These are phyloP conservation scores for Mycena haematopus DNA, from an alignment of 768 basidiomycete species.

Conservation along the genomic window DNA sequence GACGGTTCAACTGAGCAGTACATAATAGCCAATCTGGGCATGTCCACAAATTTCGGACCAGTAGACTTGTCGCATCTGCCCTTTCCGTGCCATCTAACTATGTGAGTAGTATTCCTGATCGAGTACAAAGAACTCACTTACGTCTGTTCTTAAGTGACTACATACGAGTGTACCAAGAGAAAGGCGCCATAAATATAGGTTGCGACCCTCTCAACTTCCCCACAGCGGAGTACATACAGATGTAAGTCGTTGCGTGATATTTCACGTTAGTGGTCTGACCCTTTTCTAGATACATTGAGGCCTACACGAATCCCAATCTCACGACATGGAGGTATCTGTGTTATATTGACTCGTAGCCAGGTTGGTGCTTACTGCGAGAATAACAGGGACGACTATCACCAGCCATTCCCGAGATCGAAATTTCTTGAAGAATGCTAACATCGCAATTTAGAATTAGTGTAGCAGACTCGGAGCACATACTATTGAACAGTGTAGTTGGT, in stretches of 20 bases:
- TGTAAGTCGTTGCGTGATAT: conserved; percentile 45
- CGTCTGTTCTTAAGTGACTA: conserved; percentile 57
- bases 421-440: conserved; percentile 66
- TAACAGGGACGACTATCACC: conserved; percentile 54
- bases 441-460: no score
- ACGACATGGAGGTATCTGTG: conserved; percentile 65
- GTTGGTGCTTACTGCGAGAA: neutral
- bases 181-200: conserved; percentile 73
- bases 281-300: conserved; percentile 47
- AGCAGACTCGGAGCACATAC: no score
- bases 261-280: neutral
- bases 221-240: conserved; percentile 81
- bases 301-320: conserved; percentile 81
- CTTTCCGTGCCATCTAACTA: conserved; percentile 63
- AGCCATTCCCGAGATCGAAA: conserved; percentile 71
- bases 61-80: conserved; percentile 70
- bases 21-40: conserved; percentile 83
- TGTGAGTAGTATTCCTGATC: conserved; percentile 55
- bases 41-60: conserved; percentile 60
- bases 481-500: no score
- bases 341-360: neutral
- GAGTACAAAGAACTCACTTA: neutral
- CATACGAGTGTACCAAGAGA: conserved; percentile 88
- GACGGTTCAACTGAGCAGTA: conserved; percentile 55
- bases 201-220: conserved; percentile 86